These are phyloP conservation scores for Evansstolkia leycettana DNA, from an alignment of 495 filamentous ascomycete genomes.

Conservation along the genomic window DNA sequence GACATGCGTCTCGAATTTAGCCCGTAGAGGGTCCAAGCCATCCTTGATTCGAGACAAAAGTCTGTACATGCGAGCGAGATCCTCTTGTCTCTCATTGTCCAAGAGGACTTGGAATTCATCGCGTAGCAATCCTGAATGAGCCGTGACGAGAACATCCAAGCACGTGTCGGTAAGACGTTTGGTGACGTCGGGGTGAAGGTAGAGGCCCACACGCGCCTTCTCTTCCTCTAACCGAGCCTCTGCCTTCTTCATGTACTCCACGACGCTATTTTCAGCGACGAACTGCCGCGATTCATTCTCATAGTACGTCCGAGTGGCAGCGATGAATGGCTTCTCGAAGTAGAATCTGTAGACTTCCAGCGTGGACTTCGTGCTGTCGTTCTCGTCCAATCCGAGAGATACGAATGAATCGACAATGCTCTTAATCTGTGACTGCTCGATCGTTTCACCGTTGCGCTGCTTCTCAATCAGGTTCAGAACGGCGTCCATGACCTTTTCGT, in stretches of 20 bases:
- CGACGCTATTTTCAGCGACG: slow-evolving; percentile 90
- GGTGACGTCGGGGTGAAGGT: slow-evolving; percentile 82
- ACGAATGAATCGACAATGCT: slow-evolving; percentile 95
- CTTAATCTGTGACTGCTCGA: slow-evolving; percentile 94
- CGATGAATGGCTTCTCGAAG: slow-evolving; percentile 88
- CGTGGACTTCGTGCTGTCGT: slow-evolving; percentile 83
- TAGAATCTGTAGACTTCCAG: slow-evolving; percentile 85
- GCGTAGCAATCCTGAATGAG: slow-evolving; percentile 69
- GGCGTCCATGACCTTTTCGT: slow-evolving; percentile 83
- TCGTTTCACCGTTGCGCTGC: slow-evolving; percentile 94
- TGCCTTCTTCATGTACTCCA: slow-evolving; percentile 99
- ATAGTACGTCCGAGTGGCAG: slow-evolving; percentile 76
- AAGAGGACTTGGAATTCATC: slow-evolving; percentile 96
- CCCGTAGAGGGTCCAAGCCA: slow-evolving; percentile 79
- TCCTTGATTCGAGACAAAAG: slow-evolving; percentile 84
- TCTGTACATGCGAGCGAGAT: slow-evolving; percentile 93
- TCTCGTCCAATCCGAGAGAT: slow-evolving; percentile 86
- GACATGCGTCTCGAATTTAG: slow-evolving; percentile 86
- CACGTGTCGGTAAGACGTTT: slow-evolving; percentile 74
- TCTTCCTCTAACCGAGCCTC: slow-evolving; percentile 86
- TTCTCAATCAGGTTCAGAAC: slow-evolving; percentile 95
- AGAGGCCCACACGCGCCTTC: slow-evolving; percentile 85
- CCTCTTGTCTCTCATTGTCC: slow-evolving; percentile 87
- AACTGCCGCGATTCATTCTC: slow-evolving; percentile 87
- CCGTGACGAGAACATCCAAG: slow-evolving; percentile 77